Evolutionary conservation across 2,329 filamentous ascomycete species (phyloP).

Genomic region (Aspergillus neotritici): DNA sequence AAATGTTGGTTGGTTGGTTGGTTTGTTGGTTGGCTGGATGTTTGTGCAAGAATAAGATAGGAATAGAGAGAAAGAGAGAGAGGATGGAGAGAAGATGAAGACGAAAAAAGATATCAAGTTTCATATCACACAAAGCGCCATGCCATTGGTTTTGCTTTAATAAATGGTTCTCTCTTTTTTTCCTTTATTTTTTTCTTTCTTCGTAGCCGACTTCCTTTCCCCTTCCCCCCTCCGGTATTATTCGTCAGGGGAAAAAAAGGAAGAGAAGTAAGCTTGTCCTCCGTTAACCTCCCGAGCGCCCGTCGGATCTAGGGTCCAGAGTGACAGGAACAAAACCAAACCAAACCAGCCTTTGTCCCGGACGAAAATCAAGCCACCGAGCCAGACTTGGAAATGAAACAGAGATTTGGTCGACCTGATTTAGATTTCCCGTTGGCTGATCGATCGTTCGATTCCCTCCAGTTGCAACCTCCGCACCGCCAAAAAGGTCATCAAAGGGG

Average conservation of each 20-base stretch:
- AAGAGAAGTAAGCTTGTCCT: conserved; percentile 7
- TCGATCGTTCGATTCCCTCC: conserved; percentile 27
- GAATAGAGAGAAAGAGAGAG: not conserved
- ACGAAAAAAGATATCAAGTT: conserved; percentile 15
- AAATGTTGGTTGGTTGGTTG: not conserved
- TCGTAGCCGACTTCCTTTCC: conserved; percentile 1
- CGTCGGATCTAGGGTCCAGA: conserved; percentile 11
- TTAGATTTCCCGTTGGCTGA: conserved; percentile 21
- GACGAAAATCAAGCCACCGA: conserved; percentile 18
- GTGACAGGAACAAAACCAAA: conserved; percentile 6
- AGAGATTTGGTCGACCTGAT: conserved; percentile 24
- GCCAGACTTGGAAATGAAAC: conserved; percentile 18
- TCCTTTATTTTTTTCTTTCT: conserved; percentile 11
- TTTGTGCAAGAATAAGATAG: too few relatives aligned
- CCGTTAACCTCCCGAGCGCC: conserved; percentile 15
- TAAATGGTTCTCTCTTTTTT: conserved; percentile 17
- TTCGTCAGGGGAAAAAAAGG: conserved; percentile 12
- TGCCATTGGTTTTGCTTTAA: conserved; percentile 23
- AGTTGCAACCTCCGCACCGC: conserved; percentile 35
- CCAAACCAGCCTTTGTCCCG: conserved; percentile 8
- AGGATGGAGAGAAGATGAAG: conserved; percentile 6
- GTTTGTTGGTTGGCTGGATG: too few relatives aligned
- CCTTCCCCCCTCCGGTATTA: conserved; percentile 6
- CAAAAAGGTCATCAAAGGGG: conserved; percentile 29
- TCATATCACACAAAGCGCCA: conserved; percentile 25